Evolutionary conservation across 495 filamentous ascomycete genomes (phyloP), one percentile per base, ranked within the genome.

Genomic region (Aspergillus olivimuriae): DNA sequence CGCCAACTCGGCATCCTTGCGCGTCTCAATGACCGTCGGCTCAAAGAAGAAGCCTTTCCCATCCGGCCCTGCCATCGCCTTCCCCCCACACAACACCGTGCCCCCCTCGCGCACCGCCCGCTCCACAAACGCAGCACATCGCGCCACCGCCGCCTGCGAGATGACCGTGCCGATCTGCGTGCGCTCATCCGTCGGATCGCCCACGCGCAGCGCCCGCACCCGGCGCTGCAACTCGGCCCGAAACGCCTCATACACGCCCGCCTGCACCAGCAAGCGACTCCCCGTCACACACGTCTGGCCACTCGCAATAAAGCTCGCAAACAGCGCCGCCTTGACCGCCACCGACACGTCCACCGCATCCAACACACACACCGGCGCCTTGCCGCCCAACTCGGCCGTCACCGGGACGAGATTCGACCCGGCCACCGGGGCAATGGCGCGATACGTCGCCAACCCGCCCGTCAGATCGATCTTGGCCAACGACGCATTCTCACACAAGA

Each of bases 281-380:
- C 76, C 77, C 2, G 78, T 77, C 11, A 82, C 72, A 46, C 79
- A 82, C 0, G 77, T 81, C 61, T 83, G 78, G 1, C 80, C 80
- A 46, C 73, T 78, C 0, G 75, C 75, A 14, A 80, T 69, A 36
- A 74, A 80, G 15, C 74, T 70, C n/a, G 72, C 76, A 40, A 80
- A 80, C 4, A 72, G 64, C 14, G 80, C 74, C 7, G 76, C 77
- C 44, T 80, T 76, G 8, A 78, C 75, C 4, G 77, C 73, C 4
- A 62, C 49, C 32, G 70, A 63, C 4, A 80, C 39, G 23, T 78
- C 65, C 2, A 77, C 68, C 19, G 70, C 60, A 15, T 66, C 54
- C 31, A 80, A 81, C 8, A 81, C 62, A 24, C 80, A 47, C 8
- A 82, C 56, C 0, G 78, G 77, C 0, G 77, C 76, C 54, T 83